These are phyloP conservation scores for Candida dubliniensis DNA, from an alignment of 1,139 yeast species.

Conservation along the genomic window DNA sequence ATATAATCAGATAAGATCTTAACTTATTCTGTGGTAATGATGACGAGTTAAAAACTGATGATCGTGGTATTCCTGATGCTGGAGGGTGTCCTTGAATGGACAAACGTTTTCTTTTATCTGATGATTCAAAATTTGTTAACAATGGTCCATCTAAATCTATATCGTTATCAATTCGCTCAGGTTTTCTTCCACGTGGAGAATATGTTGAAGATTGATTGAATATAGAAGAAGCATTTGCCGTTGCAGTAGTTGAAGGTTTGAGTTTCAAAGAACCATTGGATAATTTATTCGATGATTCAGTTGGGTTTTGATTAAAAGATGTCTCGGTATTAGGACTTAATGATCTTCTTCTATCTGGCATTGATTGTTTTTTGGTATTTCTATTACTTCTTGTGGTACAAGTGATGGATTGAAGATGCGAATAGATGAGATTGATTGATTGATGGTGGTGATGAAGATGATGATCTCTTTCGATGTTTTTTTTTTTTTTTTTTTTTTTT, in stretches of 20 bases:
- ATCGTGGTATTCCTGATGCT: constrained; percentile 29
- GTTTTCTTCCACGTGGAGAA: too few relatives aligned
- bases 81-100: constrained; percentile 27
- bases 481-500: too few relatives aligned
- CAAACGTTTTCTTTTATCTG: constrained; percentile 32
- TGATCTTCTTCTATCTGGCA: constrained; percentile 13
- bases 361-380: not conserved
- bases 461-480: not conserved
- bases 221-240: not conserved
- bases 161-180: too few relatives aligned
- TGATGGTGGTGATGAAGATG: not conserved
- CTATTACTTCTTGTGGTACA: too few relatives aligned
- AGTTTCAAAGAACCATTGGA: not conserved
- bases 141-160: constrained; percentile 16
- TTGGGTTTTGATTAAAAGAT: not conserved
- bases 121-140: constrained; percentile 21
- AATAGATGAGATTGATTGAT: not conserved
- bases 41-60: constrained; percentile 19
- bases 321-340: constrained; percentile 17
- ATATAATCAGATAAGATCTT: constrained; percentile 27
- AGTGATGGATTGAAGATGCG: not conserved
- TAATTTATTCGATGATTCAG: not conserved
- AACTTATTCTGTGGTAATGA: constrained; percentile 13
- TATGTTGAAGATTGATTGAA: not conserved
- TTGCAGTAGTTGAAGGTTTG: too few relatives aligned